Evolutionary conservation across 805 yeast species (phyloP).

Genomic region (Phaffomyces antillensis): DNA sequence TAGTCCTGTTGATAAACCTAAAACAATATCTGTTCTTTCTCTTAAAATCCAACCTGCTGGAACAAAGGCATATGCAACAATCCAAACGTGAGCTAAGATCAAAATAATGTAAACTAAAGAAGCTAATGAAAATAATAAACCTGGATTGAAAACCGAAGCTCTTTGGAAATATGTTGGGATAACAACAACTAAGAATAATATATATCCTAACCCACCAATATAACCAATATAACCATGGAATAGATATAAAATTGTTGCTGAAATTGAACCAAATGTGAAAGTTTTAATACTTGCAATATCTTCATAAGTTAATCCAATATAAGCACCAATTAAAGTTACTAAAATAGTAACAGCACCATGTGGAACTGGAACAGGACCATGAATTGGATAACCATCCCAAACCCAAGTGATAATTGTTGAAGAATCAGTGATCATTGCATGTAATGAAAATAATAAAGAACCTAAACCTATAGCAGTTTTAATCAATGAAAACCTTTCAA

Average conservation of each 20-base stretch:
- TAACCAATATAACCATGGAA: slow-evolving; percentile 67
- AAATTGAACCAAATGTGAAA: slow-evolving; percentile 43
- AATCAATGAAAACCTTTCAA: slow-evolving; percentile 35
- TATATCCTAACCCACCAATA: slow-evolving; percentile 65
- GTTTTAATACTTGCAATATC: slow-evolving; percentile 18
- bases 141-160: slow-evolving; percentile 48
- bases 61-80: slow-evolving; percentile 96
- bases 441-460: slow-evolving; percentile 60
- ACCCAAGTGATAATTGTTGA: slow-evolving; percentile 86
- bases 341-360: slow-evolving; percentile 61
- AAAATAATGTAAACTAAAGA: slow-evolving; percentile 45
- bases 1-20: slow-evolving; percentile 46
- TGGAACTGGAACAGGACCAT: slow-evolving; percentile 82
- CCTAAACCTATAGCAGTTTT: slow-evolving; percentile 68
- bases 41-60: slow-evolving; percentile 87
- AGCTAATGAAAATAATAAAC: slow-evolving; percentile 42
- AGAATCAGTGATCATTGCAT: slow-evolving; percentile 74
- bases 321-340: slow-evolving; percentile 51
- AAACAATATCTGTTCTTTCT: slow-evolving; percentile 78
- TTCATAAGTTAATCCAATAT: slow-evolving; percentile 31
- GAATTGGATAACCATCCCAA: slow-evolving; percentile 93
- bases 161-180: slow-evolving; percentile 61
- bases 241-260: slow-evolving; percentile 34
- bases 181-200: slow-evolving; percentile 52
- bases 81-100: slow-evolving; percentile 86